Conservation (phyloP, 371 early-diverging fungal species). For the Syncephalastrum contaminatum region DNA sequence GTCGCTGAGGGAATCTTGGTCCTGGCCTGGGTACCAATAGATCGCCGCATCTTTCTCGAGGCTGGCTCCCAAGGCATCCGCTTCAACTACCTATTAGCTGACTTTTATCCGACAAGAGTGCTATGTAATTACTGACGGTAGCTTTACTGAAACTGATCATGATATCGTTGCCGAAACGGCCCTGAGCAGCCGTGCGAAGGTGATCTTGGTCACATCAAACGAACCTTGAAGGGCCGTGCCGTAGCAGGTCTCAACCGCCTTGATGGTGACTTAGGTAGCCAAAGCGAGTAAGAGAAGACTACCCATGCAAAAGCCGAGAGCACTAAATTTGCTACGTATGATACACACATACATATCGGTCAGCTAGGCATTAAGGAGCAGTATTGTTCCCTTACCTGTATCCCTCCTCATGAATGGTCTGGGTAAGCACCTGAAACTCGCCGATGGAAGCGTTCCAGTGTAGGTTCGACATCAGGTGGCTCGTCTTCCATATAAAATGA, state of each 20-base stretch:
- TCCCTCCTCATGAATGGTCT: constrained; percentile 24
- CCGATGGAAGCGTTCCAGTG: constrained; percentile 47
- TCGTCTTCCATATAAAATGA: constrained; percentile 43
- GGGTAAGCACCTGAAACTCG: constrained; percentile 36
- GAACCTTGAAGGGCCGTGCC: constrained; percentile 42
- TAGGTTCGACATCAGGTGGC: constrained; percentile 51
- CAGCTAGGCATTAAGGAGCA: background rate
- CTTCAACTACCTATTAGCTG: constrained; percentile 4
- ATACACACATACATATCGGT: background rate
- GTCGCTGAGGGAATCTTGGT: constrained; percentile 58
- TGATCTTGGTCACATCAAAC: constrained; percentile 43
- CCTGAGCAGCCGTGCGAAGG: constrained; percentile 49
- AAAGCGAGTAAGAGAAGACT: constrained; percentile 50
- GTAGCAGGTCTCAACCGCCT: constrained; percentile 50
- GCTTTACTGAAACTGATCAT: constrained; percentile 44
- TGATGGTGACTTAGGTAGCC: constrained; percentile 35
- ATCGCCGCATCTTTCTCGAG: constrained; percentile 28
- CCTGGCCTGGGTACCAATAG: constrained; percentile 41
- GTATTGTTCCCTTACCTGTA: constrained; percentile 21
- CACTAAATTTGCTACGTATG: constrained; percentile 29
- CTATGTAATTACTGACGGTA: constrained; percentile 22
- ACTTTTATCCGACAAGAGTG: too few species aligned
- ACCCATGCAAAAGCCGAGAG: constrained; percentile 59
- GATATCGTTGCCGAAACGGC: constrained; percentile 50
- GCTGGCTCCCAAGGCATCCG: constrained; percentile 26